phyloP scores from a whole-genome alignment of 331 rosid genomes.

The Telfairia occidentalis region DNA sequence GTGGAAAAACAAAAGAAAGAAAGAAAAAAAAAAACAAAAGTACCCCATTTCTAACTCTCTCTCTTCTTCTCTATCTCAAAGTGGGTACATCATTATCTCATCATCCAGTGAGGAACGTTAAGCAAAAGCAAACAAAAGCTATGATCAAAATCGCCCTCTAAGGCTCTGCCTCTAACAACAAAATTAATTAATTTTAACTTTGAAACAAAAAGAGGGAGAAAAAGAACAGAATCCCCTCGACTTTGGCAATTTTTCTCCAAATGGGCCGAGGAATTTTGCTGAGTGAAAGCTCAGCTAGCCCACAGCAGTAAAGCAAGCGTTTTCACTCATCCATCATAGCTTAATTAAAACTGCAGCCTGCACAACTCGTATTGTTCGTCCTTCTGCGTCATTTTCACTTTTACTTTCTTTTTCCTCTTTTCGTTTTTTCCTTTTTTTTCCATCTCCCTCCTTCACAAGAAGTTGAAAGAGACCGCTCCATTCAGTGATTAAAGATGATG shows the following conservation, averaged over 20 bases:
- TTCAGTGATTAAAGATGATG: conserved; percentile 30
- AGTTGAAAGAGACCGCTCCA: conserved; percentile 56
- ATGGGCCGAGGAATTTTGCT: not conserved
- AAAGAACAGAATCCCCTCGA: not conserved
- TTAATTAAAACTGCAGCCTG: not conserved
- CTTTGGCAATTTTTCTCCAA: not conserved
- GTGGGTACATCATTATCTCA: conserved; percentile 79
- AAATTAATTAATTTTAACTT: not conserved
- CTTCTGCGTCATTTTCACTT: conserved; percentile 6
- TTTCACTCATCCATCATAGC: not conserved
- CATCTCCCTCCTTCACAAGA: conserved; percentile 28
- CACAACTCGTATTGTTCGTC: not conserved
- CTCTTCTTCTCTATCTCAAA: conserved; percentile 35
- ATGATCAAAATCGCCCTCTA: conserved; percentile 14
- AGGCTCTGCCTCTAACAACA: too few species aligned
- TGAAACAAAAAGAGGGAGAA: not conserved
- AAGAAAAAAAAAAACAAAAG: not conserved
- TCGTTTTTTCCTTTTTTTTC: too few species aligned
- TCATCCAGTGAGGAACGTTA: conserved; percentile 64
- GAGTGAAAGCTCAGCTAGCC: conserved; percentile 5
- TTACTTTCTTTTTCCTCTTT: not conserved
- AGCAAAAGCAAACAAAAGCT: conserved; percentile 49
- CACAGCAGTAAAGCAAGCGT: not conserved
- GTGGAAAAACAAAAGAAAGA: not conserved
- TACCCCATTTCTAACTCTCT: conserved; percentile 16